Conservation (phyloP, 1,139 yeast species). For the Diutina sp. region DNA sequence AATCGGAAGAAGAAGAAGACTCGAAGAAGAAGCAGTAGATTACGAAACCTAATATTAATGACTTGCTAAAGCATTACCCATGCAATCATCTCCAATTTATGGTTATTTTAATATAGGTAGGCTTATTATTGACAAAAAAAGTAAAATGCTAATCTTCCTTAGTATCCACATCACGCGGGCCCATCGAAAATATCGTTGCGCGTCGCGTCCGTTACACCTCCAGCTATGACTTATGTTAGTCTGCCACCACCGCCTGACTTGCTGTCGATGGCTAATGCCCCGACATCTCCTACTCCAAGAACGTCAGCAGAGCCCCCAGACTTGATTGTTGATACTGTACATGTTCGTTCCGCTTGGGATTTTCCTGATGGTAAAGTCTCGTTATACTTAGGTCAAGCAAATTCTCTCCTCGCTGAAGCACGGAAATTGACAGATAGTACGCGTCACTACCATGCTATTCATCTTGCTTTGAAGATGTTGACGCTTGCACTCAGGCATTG, state of each 20-base stretch:
- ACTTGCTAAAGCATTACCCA: not conserved
- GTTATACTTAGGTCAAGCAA: not conserved
- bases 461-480: not conserved
- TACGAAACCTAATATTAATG: not conserved
- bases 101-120: not conserved
- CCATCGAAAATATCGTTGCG: not conserved
- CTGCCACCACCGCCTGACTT: slow-evolving; percentile 1
- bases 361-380: not conserved
- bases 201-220: not conserved
- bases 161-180: not conserved
- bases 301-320: not conserved
- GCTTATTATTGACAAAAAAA: not conserved
- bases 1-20: slow-evolving; percentile 26
- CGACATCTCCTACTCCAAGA: not conserved
- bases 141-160: too few species aligned
- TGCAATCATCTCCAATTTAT: not conserved
- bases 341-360: not conserved
- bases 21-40: not conserved
- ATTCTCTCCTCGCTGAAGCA: not conserved
- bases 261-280: not conserved
- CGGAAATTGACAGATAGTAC: not conserved
- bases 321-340: not conserved
- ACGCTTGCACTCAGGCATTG: not conserved
- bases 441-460: not conserved
- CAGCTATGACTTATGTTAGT: not conserved